phyloP scores from a whole-genome alignment of 257 asterid genomes.

The Solanum piurae region DNA sequence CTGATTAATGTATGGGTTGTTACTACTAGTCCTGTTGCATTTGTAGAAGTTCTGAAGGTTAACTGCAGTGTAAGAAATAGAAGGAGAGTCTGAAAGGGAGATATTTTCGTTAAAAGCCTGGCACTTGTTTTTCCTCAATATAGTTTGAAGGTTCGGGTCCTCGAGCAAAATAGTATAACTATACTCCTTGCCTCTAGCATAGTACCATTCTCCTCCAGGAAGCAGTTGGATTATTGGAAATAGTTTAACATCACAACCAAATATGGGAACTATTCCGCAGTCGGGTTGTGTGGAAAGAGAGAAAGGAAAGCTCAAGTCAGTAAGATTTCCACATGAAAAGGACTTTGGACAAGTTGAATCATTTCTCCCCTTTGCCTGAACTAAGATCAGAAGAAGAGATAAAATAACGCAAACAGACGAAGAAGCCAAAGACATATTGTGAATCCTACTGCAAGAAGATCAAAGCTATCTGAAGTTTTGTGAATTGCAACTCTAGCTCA shows the following conservation, averaged over 20 bases:
- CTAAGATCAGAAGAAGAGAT: neutral
- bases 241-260: neutral
- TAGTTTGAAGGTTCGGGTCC: neutral
- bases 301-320: neutral
- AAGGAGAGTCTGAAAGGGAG: neutral
- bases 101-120: neutral
- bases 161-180: accelerated
- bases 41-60: neutral
- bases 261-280: neutral
- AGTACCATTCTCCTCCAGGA: neutral
- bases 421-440: neutral
- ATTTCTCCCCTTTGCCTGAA: neutral
- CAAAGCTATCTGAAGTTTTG: neutral
- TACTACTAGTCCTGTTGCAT: neutral
- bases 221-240: neutral
- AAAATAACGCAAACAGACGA: neutral
- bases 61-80: neutral
- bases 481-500: neutral
- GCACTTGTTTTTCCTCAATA: neutral
- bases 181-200: neutral
- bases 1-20: neutral
- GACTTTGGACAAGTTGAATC: neutral
- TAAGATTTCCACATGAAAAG: neutral
- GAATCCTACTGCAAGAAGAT: neutral
- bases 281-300: neutral